These are phyloP conservation scores for Yarrowia yakushimensis DNA, from an alignment of 805 yeast genomes.

Conservation along the genomic window DNA sequence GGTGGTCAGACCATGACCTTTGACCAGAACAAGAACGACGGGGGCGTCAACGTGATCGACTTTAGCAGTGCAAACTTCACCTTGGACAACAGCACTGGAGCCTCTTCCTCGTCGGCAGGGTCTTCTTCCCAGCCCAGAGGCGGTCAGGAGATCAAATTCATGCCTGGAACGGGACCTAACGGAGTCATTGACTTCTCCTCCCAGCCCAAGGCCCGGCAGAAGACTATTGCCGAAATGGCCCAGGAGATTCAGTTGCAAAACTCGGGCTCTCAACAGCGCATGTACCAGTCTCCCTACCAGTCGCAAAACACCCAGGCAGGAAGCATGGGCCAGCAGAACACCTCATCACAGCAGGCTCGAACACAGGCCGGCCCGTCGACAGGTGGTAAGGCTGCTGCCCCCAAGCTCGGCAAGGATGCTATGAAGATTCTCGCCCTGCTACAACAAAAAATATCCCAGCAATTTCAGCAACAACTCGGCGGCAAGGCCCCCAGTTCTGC, in stretches of 20 bases:
- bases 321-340: background rate
- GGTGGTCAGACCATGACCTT: background rate
- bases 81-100: background rate
- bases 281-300: slow-evolving; percentile 23
- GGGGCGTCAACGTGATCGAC: slow-evolving; percentile 20
- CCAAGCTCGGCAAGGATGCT: slow-evolving; percentile 46
- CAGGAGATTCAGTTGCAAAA: slow-evolving; percentile 35
- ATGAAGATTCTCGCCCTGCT: slow-evolving; percentile 73
- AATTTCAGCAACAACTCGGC: slow-evolving; percentile 73
- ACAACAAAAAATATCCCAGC: slow-evolving; percentile 78
- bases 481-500: slow-evolving; percentile 81
- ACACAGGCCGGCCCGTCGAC: background rate
- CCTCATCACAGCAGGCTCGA: slow-evolving; percentile 8
- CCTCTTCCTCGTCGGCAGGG: background rate
- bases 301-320: slow-evolving; percentile 12
- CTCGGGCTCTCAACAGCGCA: slow-evolving; percentile 25
- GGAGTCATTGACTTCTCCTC: slow-evolving; percentile 25
- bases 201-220: slow-evolving; percentile 30
- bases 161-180: slow-evolving; percentile 18
- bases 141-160: slow-evolving; percentile 18
- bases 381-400: slow-evolving; percentile 9
- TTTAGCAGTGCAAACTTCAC: slow-evolving; percentile 20
- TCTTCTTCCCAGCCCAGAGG: slow-evolving; percentile 1
- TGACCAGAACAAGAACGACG: slow-evolving; percentile 14
- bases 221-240: slow-evolving; percentile 38